Conservation (phyloP, 805 yeast genomes). For the Hanseniaspora valbyensis region DNA sequence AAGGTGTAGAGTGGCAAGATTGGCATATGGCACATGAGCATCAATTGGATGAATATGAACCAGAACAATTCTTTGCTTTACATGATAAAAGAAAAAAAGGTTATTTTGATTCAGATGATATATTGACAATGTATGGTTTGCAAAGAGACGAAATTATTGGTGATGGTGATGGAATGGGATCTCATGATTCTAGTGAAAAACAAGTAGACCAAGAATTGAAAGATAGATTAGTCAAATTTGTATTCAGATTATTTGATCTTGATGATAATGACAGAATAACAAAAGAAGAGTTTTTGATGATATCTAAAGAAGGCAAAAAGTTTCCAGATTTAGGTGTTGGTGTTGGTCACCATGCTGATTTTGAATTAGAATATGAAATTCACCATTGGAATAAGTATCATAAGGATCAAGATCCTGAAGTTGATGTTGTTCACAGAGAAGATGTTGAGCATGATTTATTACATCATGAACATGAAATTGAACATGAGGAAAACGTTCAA, state of each 20-base stretch:
- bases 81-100: constrained; percentile 65
- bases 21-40: constrained; percentile 93
- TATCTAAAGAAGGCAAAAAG: constrained; percentile 49
- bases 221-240: constrained; percentile 42
- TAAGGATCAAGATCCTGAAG: constrained; percentile 70
- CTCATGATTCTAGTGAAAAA: constrained; percentile 53
- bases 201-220: constrained; percentile 45
- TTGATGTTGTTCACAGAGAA: constrained; percentile 68
- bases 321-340: constrained; percentile 91
- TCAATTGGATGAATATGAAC: constrained; percentile 59
- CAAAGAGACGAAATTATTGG: constrained; percentile 64
- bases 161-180: constrained; percentile 82
- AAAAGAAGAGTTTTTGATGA: constrained; percentile 59
- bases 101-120: constrained; percentile 46
- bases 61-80: constrained; percentile 62
- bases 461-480: constrained; percentile 79
- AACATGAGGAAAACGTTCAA: constrained; percentile 36
- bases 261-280: constrained; percentile 56
- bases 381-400: constrained; percentile 88
- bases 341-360: constrained; percentile 88
- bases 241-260: constrained; percentile 52
- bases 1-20: constrained; percentile 56
- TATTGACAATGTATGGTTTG: constrained; percentile 72
- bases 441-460: constrained; percentile 78
- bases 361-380: constrained; percentile 84